Conservation (phyloP, 2,329 filamentous ascomycete species). For the Epichloe hybrida region DNA sequence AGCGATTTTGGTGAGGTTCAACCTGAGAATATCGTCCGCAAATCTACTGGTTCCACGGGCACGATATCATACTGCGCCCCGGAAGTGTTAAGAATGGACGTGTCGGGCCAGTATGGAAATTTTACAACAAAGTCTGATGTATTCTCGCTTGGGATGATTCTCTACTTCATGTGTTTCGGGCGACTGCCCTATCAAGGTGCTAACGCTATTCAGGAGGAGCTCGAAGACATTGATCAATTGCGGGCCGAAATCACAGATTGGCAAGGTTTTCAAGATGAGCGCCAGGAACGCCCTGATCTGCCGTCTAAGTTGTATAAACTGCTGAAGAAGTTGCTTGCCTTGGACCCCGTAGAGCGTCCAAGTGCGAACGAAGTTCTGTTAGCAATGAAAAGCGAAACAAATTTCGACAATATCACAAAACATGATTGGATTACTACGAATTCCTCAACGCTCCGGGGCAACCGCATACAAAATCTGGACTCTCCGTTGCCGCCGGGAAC, state of each 20-base stretch:
- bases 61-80: slow-evolving; percentile 97
- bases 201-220: slow-evolving; percentile 77
- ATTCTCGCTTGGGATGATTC: slow-evolving; percentile 96
- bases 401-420: slow-evolving; percentile 28
- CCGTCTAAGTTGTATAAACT: slow-evolving; percentile 77
- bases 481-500: slow-evolving; percentile 37
- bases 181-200: slow-evolving; percentile 73
- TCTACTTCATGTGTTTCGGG: slow-evolving; percentile 96
- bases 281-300: slow-evolving; percentile 63
- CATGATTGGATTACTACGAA: slow-evolving; percentile 21
- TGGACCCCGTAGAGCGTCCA: slow-evolving; percentile 64
- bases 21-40: slow-evolving; percentile 63
- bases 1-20: slow-evolving; percentile 98
- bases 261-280: slow-evolving; percentile 73
- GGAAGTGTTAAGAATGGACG: slow-evolving; percentile 65
- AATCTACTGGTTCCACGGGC: slow-evolving; percentile 83
- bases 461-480: slow-evolving; percentile 41
- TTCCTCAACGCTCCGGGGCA: slow-evolving; percentile 26
- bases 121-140: slow-evolving; percentile 96
- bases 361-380: slow-evolving; percentile 74
- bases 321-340: slow-evolving; percentile 64
- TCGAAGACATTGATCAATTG: slow-evolving; percentile 77
- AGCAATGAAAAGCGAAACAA: slow-evolving; percentile 58
- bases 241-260: slow-evolving; percentile 76
- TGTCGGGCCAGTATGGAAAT: slow-evolving; percentile 65